Base-by-base conservation (phyloP, 805 yeast species). In the Lipomyces anomalus region DNA sequence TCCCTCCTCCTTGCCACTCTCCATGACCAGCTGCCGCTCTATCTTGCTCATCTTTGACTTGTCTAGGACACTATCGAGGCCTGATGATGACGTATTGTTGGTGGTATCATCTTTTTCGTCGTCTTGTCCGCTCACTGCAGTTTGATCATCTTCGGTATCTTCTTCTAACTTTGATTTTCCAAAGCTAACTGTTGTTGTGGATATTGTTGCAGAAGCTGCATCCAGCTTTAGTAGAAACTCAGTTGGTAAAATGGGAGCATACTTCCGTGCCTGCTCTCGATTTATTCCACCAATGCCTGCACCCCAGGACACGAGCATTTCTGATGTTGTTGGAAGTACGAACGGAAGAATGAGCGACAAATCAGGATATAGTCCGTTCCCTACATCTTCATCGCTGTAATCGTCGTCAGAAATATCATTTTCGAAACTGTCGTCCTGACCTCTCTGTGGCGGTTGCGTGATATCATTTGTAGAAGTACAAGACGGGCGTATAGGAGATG, bases 221-320 rank as follows among this genome's bases (percentile, higher is more conserved):
- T 84, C 95, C 29, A 86, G 66, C 43, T 76, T 78, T 59, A 86
- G 95, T 46, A 82, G 65, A 9, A 87, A 69, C 16, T 77, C 78
- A 18, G 78, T 65, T 0, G 95, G 90, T 38, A 88, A 64, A 20
- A 77, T 67, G 1, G 97, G 96, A 60, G 81, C 85, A 58, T 72
- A 81, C 43, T 73, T 67, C 46, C 69, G 68, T 17, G 83, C 75
- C 42, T 79, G 73, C 18, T 69, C 67, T 34, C 69, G 69, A 43
- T 76, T 72, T 1, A 76, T 63, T 1, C 86, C 84, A 3, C 84
- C 82, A 16, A 79, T 59, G 6, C 89, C 88, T 1, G 85, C 76
- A 1, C 95, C 94, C 70, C 86, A 90, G 35, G 74, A 73, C 45
- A 75, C 78, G 22, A 86, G 72, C 62, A 87, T 66, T 62, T 90